Percentiles rank a stretch among this genome's conserved stretches.
Conservation (phyloP, 805 yeast genomes). For the Hanseniaspora meyeri region DNA sequence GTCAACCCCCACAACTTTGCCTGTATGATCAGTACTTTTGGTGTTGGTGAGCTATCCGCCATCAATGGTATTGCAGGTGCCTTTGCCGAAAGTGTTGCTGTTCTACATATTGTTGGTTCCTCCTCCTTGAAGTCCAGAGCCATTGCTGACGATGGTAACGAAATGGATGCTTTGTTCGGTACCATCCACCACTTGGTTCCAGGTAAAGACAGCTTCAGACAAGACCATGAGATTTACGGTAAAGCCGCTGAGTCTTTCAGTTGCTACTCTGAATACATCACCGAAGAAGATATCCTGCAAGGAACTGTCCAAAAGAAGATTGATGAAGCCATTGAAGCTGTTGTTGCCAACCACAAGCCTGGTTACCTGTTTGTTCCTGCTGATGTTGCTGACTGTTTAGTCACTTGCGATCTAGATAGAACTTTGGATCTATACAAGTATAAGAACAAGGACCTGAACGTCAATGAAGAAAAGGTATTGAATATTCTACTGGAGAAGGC, state of each 20-base stretch:
- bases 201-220: slow-evolving; percentile 31
- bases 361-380: slow-evolving; percentile 72
- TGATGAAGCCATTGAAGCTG: slow-evolving; percentile 50
- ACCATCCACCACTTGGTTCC: slow-evolving; percentile 55
- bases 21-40: slow-evolving; percentile 55
- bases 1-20: slow-evolving; percentile 45
- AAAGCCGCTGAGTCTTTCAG: slow-evolving; percentile 45
- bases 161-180: slow-evolving; percentile 67
- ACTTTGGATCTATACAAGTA: slow-evolving; percentile 24
- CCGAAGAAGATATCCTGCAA: slow-evolving; percentile 28
- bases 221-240: slow-evolving; percentile 58
- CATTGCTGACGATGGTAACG: slow-evolving; percentile 55
- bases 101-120: slow-evolving; percentile 71
- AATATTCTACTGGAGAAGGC: slow-evolving; percentile 38
- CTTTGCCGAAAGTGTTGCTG: slow-evolving; percentile 66
- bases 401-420: slow-evolving; percentile 28
- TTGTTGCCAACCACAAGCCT: slow-evolving; percentile 53
- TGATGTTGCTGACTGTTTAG: slow-evolving; percentile 46
- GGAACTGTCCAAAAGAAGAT: slow-evolving; percentile 37
- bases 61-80: slow-evolving; percentile 75
- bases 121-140: slow-evolving; percentile 26
- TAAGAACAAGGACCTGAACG: slow-evolving; percentile 22
- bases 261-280: slow-evolving; percentile 40
- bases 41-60: slow-evolving; percentile 84
- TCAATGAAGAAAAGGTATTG: slow-evolving; percentile 24